These are phyloP conservation scores for Ophiostoma ulmi DNA, from an alignment of 2,329 filamentous ascomycete genomes.

Conservation along the genomic window DNA sequence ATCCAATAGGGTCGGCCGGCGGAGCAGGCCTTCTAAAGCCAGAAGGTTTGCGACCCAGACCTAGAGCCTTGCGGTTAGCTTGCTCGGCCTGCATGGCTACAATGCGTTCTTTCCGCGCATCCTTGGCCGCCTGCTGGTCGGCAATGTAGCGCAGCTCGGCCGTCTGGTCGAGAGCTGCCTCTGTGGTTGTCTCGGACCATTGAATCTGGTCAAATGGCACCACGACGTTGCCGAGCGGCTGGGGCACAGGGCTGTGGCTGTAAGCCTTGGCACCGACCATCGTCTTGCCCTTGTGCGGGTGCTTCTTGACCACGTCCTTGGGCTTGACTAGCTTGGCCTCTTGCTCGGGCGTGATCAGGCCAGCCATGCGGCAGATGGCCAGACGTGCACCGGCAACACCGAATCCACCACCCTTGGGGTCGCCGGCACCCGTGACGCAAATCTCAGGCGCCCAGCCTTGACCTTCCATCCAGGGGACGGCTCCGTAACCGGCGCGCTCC, in stretches of 20 bases:
- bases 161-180: slow-evolving; percentile 23
- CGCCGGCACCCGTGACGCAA: slow-evolving; percentile 36
- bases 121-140: slow-evolving; percentile 13
- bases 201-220: slow-evolving; percentile 36
- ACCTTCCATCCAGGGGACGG: slow-evolving; percentile 30
- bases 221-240: slow-evolving; percentile 26
- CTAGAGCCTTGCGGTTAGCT: neutral
- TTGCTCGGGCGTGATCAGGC: slow-evolving; percentile 30
- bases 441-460: slow-evolving; percentile 35
- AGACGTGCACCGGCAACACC: slow-evolving; percentile 35
- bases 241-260: slow-evolving; percentile 4
- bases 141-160: slow-evolving; percentile 24
- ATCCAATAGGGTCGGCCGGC: neutral
- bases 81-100: neutral
- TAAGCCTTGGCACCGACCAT: neutral
- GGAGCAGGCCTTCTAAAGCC: neutral
- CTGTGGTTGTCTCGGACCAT: slow-evolving; percentile 25
- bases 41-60: neutral
- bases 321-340: slow-evolving; percentile 18
- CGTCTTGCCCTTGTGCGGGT: slow-evolving; percentile 12
- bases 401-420: slow-evolving; percentile 31
- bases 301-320: neutral
- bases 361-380: slow-evolving; percentile 35
- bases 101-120: slow-evolving; percentile 7
- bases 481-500: slow-evolving; percentile 26